Evolutionary conservation across 2,329 filamentous ascomycete species (phyloP), one percentile per base, ranked within the genome.

Genomic region (Calonectria fujianensis): DNA sequence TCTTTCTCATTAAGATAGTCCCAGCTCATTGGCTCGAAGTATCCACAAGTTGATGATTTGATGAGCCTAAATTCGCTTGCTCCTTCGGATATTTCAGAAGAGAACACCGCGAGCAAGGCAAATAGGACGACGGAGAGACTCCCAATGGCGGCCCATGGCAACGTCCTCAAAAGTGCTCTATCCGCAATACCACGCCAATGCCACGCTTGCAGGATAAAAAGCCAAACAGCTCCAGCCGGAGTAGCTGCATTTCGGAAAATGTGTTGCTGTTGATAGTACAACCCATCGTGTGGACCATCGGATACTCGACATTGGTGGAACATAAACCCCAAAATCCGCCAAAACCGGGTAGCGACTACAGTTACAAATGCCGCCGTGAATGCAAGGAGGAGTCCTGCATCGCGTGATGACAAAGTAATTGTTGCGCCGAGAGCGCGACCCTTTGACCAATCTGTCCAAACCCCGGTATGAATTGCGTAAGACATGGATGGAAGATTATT

Each of bases 361-460:
- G 29, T 32, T 11, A 18, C 51, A 18, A 54, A 54, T 54, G 9
- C 51, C 16, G 51, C 51, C 18, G 27, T 54, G 27, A 54, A 54
- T 32, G 51, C 51, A 54, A 54, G 16, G 4, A 54, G 51, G 7
- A 54, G 51, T 32, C 29, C 29, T 18, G 51, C 51, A 9, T 54
- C 51, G 27, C 51, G 51, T 8, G 51, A 54, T 20, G 51, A 54
- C 51, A 54, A 32, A 20, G 51, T 32, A 18, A 54, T 32, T 31
- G 51, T 54, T 54, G 51, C 51, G 8, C 18, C 29, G 27, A 32
- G 29, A 1, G 29, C 51, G 7, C 27, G 32, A 8, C 51, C 51
- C 51, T 54, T 54, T 54, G 51, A 31, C 51, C 51, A 32, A 54
- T 54, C 29, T 16, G 29, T 32, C 51, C 16, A 54, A 16, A 54